Evolutionary conservation across 371 early-diverging fungal species (phyloP).

Genomic region (Polyrhizophydium stewartii): DNA sequence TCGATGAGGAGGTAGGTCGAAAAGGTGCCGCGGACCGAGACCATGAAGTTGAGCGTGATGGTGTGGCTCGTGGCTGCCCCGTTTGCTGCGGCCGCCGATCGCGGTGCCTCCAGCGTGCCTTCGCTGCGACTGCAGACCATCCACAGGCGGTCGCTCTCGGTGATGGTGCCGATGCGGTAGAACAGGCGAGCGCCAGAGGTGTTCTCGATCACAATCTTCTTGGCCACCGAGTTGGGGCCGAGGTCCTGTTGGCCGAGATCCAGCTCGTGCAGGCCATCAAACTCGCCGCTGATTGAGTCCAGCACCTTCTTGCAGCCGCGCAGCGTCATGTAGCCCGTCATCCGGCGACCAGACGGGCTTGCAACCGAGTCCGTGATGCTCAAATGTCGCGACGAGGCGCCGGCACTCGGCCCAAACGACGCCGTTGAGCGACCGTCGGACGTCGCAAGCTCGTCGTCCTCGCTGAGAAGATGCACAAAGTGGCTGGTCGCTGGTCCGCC

Average conservation of each 20-base stretch:
- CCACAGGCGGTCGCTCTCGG: constrained; percentile 53
- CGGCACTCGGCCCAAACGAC: neutral
- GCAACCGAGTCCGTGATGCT: constrained; percentile 7
- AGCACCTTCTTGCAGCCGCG: constrained; percentile 56
- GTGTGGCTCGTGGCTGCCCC: constrained; percentile 32
- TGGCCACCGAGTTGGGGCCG: constrained; percentile 40
- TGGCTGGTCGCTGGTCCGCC: neutral
- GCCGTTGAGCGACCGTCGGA: neutral
- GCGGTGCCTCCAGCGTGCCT: constrained; percentile 52
- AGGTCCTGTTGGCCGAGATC: constrained; percentile 73
- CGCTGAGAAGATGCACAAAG: neutral
- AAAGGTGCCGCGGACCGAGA: constrained; percentile 52
- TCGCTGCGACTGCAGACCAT: constrained; percentile 57
- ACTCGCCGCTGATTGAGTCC: constrained; percentile 18
- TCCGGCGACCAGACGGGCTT: constrained; percentile 12
- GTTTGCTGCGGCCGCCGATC: neutral
- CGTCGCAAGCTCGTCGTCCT: neutral
- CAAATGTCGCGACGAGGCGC: neutral
- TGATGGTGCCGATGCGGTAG: constrained; percentile 52
- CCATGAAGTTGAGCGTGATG: constrained; percentile 50
- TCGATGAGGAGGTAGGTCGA: constrained; percentile 63
- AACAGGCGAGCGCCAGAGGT: constrained; percentile 41
- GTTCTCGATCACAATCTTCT: constrained; percentile 58
- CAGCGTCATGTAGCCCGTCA: constrained; percentile 27
- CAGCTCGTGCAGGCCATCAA: constrained; percentile 59